Percentiles rank a stretch among this genome's conserved stretches.
Conservation (phyloP, 2,329 filamentous ascomycete species). For the Colletotrichum shisoi region DNA sequence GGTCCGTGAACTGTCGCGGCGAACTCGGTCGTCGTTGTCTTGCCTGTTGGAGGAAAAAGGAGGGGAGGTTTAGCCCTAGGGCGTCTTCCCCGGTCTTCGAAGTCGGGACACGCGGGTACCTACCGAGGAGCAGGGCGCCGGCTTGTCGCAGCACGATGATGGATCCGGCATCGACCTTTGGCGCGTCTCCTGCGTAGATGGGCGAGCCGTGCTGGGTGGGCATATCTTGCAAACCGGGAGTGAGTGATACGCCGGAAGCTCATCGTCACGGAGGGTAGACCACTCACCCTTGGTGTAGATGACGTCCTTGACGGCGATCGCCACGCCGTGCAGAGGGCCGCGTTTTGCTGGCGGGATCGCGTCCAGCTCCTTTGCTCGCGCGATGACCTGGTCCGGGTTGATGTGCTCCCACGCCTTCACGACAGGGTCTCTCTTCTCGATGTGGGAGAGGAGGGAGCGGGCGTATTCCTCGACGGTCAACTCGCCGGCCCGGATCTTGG, state of each 20-base stretch:
- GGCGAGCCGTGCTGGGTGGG: slow-evolving; percentile 64
- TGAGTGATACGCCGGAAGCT: slow-evolving; percentile 3
- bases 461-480: slow-evolving; percentile 61
- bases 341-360: slow-evolving; percentile 55
- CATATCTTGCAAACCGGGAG: slow-evolving; percentile 55
- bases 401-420: slow-evolving; percentile 63
- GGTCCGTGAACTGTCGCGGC: slow-evolving; percentile 63
- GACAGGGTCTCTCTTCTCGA: slow-evolving; percentile 53
- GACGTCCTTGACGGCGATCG: slow-evolving; percentile 68
- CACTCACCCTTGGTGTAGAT: slow-evolving; percentile 61
- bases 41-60: slow-evolving; percentile 39
- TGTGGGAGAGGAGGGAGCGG: slow-evolving; percentile 55
- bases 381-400: slow-evolving; percentile 56
- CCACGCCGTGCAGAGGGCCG: slow-evolving; percentile 65
- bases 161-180: slow-evolving; percentile 60
- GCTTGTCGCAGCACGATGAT: slow-evolving; percentile 61
- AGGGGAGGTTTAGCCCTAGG: no score
- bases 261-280: neutral
- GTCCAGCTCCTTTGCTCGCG: slow-evolving; percentile 61
- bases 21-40: slow-evolving; percentile 69
- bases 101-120: neutral
- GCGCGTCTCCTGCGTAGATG: slow-evolving; percentile 58
- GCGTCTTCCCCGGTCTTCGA: no score
- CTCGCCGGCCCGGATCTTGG: slow-evolving; percentile 50
- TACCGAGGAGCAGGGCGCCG: slow-evolving; percentile 64